Evolutionary conservation across 768 basidiomycete genomes (phyloP).

Genomic region (Macrolepiota albuminosa): DNA sequence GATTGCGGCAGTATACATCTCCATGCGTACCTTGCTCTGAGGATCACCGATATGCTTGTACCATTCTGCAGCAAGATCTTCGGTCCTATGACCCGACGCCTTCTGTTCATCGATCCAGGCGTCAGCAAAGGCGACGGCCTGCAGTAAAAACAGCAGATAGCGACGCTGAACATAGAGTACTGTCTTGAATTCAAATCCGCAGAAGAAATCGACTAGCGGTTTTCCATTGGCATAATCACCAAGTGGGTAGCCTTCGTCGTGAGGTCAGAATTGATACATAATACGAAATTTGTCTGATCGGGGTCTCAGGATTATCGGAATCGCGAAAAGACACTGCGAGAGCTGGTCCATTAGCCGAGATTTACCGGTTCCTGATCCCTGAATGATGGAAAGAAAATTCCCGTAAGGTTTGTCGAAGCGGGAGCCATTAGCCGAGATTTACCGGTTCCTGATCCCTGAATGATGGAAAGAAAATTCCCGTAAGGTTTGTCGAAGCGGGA

Average conservation of each 20-base stretch:
- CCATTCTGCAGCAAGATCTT: neutral
- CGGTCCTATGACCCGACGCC: no score
- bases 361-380: constrained; percentile 4
- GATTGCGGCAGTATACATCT: neutral
- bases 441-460: constrained; percentile 4
- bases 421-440: constrained; percentile 7
- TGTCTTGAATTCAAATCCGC: neutral
- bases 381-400: constrained; percentile 1
- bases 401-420: neutral
- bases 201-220: neutral
- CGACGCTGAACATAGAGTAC: neutral
- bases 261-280: neutral
- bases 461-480: neutral
- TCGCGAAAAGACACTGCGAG: neutral
- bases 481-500: neutral
- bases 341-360: constrained; percentile 7
- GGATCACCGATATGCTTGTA: neutral
- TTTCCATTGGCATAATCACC: neutral
- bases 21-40: neutral
- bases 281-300: neutral
- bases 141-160: neutral
- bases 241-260: neutral
- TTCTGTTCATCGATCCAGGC: neutral
- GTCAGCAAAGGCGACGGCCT: neutral
- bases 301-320: neutral